Base-by-base conservation (phyloP, 73 alveolate genomes). In the Tetrahymena borealis region DNA sequence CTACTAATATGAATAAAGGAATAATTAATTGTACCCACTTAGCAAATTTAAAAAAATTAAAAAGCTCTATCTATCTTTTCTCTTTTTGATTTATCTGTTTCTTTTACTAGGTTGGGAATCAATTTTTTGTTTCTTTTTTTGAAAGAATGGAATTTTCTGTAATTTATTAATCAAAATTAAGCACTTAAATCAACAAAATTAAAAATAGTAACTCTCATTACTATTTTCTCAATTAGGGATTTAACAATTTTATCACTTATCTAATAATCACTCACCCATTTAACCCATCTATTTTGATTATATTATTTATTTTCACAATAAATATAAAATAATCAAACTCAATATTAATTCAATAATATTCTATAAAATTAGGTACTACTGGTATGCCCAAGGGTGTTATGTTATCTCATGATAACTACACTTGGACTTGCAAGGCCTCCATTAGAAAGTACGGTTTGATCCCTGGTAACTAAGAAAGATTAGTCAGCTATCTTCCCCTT, bases 371-470 rank as follows among this genome's bases (percentile, higher is more conserved):
- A 60, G 85, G 99, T 42, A 97, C 99, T 32, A 97, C 99, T 24
- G 99, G 99, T 8, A 91, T 90, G 90, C 98, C 98, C 18, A 96
- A 96, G 90, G 99, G 99, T 32, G 99, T 97, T 33, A 96, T 97
- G 98, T 96, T 97, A 4, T 93, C 98, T 18, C 98, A 97, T 90
- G 99, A 97, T 90, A 96, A 96, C 92, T 43, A 93, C 39, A 90
- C 91, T 4, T 93, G 96, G 93, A 28, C 94, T 33, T 39, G 93
- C 11, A 39, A 36, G 15, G 40, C 90, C 24, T 16, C 79, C 32
- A 39, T 37, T 38, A 90, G 90, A 32, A 91, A 95, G 16, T 78
- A 90, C n/a, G 96, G 78, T 35, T 40, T 78, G 77, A 28, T 41
- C 42, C 92, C 90, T 31, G 78, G 28, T 78, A 96, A 93, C 33